These are phyloP conservation scores for Perkinsela sp. DNA, from an alignment of 208 protist species.

Conservation along the genomic window DNA sequence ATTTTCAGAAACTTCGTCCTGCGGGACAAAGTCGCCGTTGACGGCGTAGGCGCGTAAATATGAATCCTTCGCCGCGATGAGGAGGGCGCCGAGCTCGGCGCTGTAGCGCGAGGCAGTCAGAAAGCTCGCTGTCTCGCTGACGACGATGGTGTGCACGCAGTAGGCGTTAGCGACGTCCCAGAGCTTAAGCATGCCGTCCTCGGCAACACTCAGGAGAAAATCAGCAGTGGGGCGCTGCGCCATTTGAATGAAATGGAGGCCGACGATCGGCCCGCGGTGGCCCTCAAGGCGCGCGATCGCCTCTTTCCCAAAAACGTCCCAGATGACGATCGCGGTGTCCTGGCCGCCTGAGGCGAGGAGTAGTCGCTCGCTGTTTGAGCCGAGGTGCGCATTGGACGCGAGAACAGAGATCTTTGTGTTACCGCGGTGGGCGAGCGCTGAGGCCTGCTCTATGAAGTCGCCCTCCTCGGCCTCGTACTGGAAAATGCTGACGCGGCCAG, in stretches of 20 bases:
- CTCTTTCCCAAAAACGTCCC: slow-evolving; percentile 70
- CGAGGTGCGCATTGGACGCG: background rate
- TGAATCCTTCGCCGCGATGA: slow-evolving; percentile 51
- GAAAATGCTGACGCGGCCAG: background rate
- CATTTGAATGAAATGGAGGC: slow-evolving; percentile 18
- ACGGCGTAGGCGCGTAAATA: slow-evolving; percentile 50
- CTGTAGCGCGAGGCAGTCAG: slow-evolving; percentile 29
- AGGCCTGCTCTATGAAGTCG: background rate
- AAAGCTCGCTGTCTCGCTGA: slow-evolving; percentile 15
- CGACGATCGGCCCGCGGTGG: slow-evolving; percentile 42
- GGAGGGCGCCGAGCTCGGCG: slow-evolving; percentile 21
- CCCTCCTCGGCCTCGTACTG: background rate
- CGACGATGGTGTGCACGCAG: slow-evolving; percentile 55
- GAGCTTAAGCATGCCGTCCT: slow-evolving; percentile 56
- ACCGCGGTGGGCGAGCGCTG: background rate
- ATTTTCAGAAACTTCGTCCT: slow-evolving; percentile 3
- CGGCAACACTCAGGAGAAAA: slow-evolving; percentile 22
- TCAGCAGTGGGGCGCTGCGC: background rate
- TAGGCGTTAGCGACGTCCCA: slow-evolving; percentile 40
- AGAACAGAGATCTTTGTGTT: background rate
- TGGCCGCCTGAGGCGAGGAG: slow-evolving; percentile 55
- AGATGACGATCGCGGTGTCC: slow-evolving; percentile 91
- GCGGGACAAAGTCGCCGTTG: slow-evolving; percentile 10
- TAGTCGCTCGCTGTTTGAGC: slow-evolving; percentile 5
- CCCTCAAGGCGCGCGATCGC: slow-evolving; percentile 37